phyloP scores from a whole-genome alignment of 139 green algal species.

The Coelastrella sp. region DNA sequence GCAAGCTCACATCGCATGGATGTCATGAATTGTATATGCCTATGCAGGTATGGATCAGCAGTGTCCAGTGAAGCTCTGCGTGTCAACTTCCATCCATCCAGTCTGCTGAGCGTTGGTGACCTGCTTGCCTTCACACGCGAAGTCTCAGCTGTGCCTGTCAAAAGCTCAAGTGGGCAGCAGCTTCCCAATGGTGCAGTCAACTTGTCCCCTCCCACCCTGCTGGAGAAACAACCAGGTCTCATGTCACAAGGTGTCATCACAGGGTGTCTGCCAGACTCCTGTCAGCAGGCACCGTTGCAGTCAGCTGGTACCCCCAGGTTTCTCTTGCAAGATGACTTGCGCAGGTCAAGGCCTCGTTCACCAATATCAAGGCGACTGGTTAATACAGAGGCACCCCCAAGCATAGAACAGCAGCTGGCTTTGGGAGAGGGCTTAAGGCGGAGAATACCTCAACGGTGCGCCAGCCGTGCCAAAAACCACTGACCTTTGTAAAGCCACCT shows the following conservation, averaged over 20 bases:
- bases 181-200: too few species aligned
- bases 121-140: constrained; percentile 65
- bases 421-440: constrained; percentile 60
- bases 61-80: constrained; percentile 74
- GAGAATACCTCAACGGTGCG: constrained; percentile 76
- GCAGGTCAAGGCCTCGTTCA: background rate
- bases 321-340: too few species aligned
- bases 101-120: constrained; percentile 82
- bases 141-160: constrained; percentile 13
- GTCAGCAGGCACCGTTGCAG: background rate
- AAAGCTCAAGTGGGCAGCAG: background rate
- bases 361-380: background rate
- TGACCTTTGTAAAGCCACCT: background rate
- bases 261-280: too few species aligned
- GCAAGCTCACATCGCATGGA: too few species aligned
- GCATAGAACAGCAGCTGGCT: constrained; percentile 75
- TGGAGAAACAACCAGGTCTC: background rate
- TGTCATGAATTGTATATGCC: too few species aligned
- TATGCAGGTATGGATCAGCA: constrained; percentile 76
- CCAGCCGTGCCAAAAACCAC: background rate
- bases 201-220: too few species aligned
- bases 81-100: constrained; percentile 82
- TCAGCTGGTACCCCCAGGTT: too few species aligned
- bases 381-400: constrained; percentile 51
- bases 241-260: background rate